Percentiles rank a stretch among this genome's conserved stretches.
phyloP scores from a whole-genome alignment of 2,329 filamentous ascomycete species.

The Bipolaris zeicola region DNA sequence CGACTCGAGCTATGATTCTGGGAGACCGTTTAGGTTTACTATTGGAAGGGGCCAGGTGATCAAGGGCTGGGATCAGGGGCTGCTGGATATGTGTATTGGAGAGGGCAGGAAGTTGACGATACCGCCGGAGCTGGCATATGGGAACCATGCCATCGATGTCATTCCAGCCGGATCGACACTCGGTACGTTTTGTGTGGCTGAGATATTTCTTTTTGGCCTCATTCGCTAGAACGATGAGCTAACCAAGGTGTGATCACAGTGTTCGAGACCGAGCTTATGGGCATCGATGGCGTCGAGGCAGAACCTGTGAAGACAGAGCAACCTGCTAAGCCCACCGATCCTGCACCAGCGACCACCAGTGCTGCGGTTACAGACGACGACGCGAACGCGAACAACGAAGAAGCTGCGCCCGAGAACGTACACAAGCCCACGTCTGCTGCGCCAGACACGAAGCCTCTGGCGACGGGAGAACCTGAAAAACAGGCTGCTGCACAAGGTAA shows the following conservation, averaged over 20 bases:
- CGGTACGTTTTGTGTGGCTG: slow-evolving; percentile 54
- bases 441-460: slow-evolving; percentile 15
- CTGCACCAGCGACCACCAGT: slow-evolving; percentile 7
- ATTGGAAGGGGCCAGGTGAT: slow-evolving; percentile 86
- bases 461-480: slow-evolving; percentile 18
- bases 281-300: slow-evolving; percentile 65
- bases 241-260: slow-evolving; percentile 55
- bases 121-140: slow-evolving; percentile 85
- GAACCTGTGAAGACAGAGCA: slow-evolving; percentile 16
- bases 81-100: slow-evolving; percentile 93
- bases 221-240: too few relatives aligned
- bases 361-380: slow-evolving; percentile 14
- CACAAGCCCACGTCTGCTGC: slow-evolving; percentile 14
- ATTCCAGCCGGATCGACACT: slow-evolving; percentile 83
- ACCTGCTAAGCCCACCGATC: slow-evolving; percentile 2
- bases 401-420: slow-evolving; percentile 18
- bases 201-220: too few relatives aligned
- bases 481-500: slow-evolving; percentile 29
- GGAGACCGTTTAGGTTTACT: slow-evolving; percentile 75
- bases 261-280: slow-evolving; percentile 89
- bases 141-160: slow-evolving; percentile 64
- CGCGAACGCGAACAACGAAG: slow-evolving; percentile 12
- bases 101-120: slow-evolving; percentile 90
- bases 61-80: slow-evolving; percentile 90
- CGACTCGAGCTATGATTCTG: slow-evolving; percentile 81